phyloP scores from a whole-genome alignment of 192 early-diverging fungal species.

The Podila verticillata region DNA sequence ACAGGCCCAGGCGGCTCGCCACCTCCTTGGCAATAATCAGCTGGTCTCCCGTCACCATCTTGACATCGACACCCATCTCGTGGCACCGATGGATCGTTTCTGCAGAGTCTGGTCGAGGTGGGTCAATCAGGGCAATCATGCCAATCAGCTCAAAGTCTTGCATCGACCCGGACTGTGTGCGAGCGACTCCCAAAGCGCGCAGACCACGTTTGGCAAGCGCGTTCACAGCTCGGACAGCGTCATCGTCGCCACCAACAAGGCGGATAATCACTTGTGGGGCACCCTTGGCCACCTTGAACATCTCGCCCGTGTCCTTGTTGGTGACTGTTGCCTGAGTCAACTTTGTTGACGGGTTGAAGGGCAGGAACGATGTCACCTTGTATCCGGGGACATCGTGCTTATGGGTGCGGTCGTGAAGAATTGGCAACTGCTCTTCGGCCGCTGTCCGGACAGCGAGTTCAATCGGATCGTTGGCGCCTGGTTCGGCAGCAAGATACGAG shows the following conservation, averaged over 20 bases:
- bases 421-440: conserved; percentile 74
- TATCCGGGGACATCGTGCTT: conserved; percentile 84
- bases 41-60: conserved; percentile 98
- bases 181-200: conserved; percentile 92
- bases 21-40: conserved; percentile 95
- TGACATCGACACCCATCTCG: conserved; percentile 89
- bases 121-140: conserved; percentile 92
- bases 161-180: conserved; percentile 71
- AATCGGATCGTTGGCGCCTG: conserved; percentile 92
- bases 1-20: conserved; percentile 87
- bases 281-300: conserved; percentile 92
- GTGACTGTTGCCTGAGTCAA: conserved; percentile 90
- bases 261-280: conserved; percentile 92
- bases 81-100: conserved; percentile 87
- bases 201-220: conserved; percentile 81
- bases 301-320: conserved; percentile 79
- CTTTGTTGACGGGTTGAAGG: conserved; percentile 96
- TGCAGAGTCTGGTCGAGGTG: conserved; percentile 90
- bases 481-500: conserved; percentile 87
- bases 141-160: conserved; percentile 86
- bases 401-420: conserved; percentile 65
- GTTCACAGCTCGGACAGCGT: conserved; percentile 85
- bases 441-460: conserved; percentile 89
- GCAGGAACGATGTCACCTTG: conserved; percentile 91
- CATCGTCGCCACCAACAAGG: conserved; percentile 84